Conservation (phyloP, 345 rosid species). For the Lumnitzera racemosa region DNA sequence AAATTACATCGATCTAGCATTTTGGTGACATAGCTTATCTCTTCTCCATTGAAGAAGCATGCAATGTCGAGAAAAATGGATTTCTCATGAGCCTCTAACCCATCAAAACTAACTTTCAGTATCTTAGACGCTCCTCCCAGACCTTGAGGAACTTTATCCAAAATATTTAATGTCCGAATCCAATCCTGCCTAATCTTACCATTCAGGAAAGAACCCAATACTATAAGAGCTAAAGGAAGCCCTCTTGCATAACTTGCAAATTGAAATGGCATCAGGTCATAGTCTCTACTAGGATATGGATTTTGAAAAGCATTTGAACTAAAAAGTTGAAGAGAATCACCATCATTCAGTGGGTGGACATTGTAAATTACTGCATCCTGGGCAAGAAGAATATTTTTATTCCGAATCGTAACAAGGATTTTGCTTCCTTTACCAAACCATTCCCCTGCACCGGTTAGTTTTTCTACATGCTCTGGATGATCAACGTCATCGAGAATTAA, state of each 20-base stretch:
- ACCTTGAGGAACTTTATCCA: not conserved
- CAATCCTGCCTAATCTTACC: slow-evolving; percentile 3
- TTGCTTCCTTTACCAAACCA: slow-evolving; percentile 18
- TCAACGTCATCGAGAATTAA: slow-evolving; percentile 26
- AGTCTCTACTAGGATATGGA: not conserved
- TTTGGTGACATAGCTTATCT: not conserved
- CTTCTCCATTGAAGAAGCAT: slow-evolving; percentile 17
- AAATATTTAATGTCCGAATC: not conserved
- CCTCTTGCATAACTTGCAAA: slow-evolving; percentile 6
- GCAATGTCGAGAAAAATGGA: slow-evolving; percentile 17
- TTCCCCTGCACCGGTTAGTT: slow-evolving; percentile 2
- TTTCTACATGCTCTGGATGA: not conserved
- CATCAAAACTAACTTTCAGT: slow-evolving; percentile 11
- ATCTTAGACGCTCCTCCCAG: not conserved
- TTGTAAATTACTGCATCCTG: slow-evolving; percentile 5
- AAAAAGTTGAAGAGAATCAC: slow-evolving; percentile 16
- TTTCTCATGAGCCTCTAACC: slow-evolving; percentile 2
- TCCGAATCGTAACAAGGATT: slow-evolving; percentile 16
- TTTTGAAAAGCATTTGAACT: slow-evolving; percentile 11
- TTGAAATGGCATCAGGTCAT: not conserved
- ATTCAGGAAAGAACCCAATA: slow-evolving; percentile 17
- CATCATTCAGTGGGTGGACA: not conserved
- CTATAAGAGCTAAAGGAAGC: slow-evolving; percentile 14
- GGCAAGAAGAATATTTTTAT: not conserved
- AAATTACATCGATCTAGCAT: slow-evolving; percentile 7